Percentiles rank a stretch among this genome's conserved stretches.
These are phyloP conservation scores for Hypoxylon sp. DNA, from an alignment of 2,329 filamentous ascomycete species.

Conservation along the genomic window DNA sequence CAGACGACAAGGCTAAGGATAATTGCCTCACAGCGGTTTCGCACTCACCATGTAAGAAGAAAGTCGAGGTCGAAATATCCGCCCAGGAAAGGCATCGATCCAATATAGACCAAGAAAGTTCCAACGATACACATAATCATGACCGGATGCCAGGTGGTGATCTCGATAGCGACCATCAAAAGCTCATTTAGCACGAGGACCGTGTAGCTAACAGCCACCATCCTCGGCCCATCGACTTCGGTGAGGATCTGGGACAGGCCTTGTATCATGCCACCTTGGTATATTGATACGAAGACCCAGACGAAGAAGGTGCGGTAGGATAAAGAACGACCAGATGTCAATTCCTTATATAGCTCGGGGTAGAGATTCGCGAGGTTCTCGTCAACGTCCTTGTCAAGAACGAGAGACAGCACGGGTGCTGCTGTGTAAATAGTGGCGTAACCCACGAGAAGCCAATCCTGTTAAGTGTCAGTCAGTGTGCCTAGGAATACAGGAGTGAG, in stretches of 20 bases:
- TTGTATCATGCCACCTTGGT: conserved; percentile 95
- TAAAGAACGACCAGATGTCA: conserved; percentile 88
- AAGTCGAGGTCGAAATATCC: conserved; percentile 90
- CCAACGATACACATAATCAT: conserved; percentile 90
- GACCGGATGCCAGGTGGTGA: conserved; percentile 95
- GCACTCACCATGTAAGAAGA: conserved; percentile 74
- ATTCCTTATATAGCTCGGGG: conserved; percentile 96
- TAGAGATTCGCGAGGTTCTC: conserved; percentile 94
- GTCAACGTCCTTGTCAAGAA: conserved; percentile 95
- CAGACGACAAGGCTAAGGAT: conserved; percentile 13
- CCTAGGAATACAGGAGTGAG: not conserved
- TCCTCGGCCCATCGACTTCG: conserved; percentile 76
- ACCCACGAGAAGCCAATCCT: conserved; percentile 95
- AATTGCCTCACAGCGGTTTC: not conserved
- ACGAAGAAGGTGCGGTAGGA: conserved; percentile 96
- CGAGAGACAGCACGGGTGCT: conserved; percentile 89
- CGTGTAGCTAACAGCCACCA: conserved; percentile 93
- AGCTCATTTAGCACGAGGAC: conserved; percentile 94
- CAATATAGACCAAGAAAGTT: conserved; percentile 84
- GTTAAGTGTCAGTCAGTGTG: conserved; percentile 42
- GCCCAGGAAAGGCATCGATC: conserved; percentile 85
- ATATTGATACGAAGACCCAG: conserved; percentile 95
- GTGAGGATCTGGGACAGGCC: conserved; percentile 92
- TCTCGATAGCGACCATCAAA: conserved; percentile 95
- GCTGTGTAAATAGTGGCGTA: conserved; percentile 98